These are phyloP conservation scores for Colletotrichum sublineola DNA, from an alignment of 2,329 filamentous ascomycete genomes.

Conservation along the genomic window DNA sequence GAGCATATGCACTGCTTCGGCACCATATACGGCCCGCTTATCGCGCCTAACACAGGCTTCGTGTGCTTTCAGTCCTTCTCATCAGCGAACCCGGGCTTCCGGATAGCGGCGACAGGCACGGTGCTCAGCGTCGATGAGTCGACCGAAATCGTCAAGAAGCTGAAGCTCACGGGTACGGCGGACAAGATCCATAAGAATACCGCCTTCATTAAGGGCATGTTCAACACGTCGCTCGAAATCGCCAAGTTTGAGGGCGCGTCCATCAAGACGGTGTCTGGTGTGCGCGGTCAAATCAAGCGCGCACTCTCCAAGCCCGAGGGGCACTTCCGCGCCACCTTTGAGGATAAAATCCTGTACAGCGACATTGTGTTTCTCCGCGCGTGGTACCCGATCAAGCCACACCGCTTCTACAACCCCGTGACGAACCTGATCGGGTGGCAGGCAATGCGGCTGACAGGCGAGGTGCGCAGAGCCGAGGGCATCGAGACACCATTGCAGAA, in stretches of 20 bases:
- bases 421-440: slow-evolving; percentile 95
- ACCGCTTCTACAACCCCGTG: slow-evolving; percentile 96
- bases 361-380: slow-evolving; percentile 97
- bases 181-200: slow-evolving; percentile 99
- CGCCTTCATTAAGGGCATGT: slow-evolving; percentile 99
- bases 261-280: slow-evolving; percentile 95
- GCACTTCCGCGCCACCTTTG: slow-evolving; percentile 96
- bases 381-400: slow-evolving; percentile 96
- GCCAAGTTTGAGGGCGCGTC: slow-evolving; percentile 98
- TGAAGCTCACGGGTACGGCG: slow-evolving; percentile 92
- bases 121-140: slow-evolving; percentile 95
- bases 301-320: slow-evolving; percentile 94
- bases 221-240: slow-evolving; percentile 90
- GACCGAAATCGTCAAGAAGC: slow-evolving; percentile 98
- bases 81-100: slow-evolving; percentile 87
- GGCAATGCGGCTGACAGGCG: slow-evolving; percentile 92
- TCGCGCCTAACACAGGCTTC: slow-evolving; percentile 96
- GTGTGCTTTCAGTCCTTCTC: slow-evolving; percentile 93
- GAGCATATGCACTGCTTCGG: slow-evolving; percentile 99
- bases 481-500: slow-evolving; percentile 83
- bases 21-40: slow-evolving; percentile 94
- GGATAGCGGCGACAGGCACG: slow-evolving; percentile 93
- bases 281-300: slow-evolving; percentile 97
- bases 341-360: slow-evolving; percentile 97
- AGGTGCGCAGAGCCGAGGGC: slow-evolving; percentile 83